These are phyloP conservation scores for Solanum neorickii DNA, from an alignment of 257 asterid genomes.

Conservation along the genomic window DNA sequence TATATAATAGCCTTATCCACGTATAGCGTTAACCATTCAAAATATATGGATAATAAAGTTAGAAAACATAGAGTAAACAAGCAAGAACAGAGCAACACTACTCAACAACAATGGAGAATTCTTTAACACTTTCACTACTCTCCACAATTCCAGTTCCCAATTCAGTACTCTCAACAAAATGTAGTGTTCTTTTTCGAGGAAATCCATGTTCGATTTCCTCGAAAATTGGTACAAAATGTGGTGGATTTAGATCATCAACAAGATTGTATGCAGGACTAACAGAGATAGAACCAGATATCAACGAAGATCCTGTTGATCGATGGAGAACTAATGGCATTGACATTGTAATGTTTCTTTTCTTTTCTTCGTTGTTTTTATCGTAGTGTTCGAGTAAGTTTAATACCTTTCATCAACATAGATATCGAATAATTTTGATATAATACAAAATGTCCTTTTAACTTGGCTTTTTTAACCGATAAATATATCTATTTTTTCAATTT, in stretches of 20 bases:
- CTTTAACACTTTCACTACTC: constrained; percentile 23
- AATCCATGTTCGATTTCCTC: not conserved
- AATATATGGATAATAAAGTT: not conserved
- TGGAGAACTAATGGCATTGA: constrained; percentile 78
- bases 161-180: constrained; percentile 2
- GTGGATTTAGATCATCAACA: constrained; percentile 20
- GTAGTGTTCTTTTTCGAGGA: not conserved
- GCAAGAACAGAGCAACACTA: not conserved
- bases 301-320: constrained; percentile 69
- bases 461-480: no score
- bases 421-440: not conserved
- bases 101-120: constrained; percentile 37
- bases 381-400: not conserved
- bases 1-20: not conserved
- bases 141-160: constrained; percentile 29
- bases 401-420: not conserved
- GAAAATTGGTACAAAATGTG: constrained; percentile 5
- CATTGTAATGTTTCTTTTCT: constrained; percentile 13
- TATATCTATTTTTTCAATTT: no score
- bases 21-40: not conserved
- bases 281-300: constrained; percentile 66
- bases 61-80: not conserved
- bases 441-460: not conserved
- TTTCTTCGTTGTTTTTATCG: not conserved
- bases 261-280: constrained; percentile 62